Conservation (phyloP, 768 basidiomycete species). For the Chalciporus piperatus region DNA sequence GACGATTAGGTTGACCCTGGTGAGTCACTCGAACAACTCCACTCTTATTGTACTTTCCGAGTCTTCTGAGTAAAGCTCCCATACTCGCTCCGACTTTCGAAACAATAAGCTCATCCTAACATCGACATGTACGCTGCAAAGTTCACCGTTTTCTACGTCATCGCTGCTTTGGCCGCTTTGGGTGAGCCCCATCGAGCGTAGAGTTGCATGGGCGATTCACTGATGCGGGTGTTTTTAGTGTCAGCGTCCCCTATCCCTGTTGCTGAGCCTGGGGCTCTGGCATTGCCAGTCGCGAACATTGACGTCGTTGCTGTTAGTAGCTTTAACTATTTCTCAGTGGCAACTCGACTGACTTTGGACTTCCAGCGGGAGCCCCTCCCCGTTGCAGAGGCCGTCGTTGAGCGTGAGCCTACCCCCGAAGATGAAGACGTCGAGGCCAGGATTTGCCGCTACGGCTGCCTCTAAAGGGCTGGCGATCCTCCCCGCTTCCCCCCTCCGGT, state of each 20-base stretch:
- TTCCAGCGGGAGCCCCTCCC: conserved; percentile 12
- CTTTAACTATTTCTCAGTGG: not conserved
- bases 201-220: not conserved
- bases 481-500: not conserved
- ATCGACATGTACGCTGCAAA: conserved; percentile 26
- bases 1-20: not conserved
- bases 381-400: not conserved
- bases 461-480: not conserved
- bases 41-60: conserved; percentile 35
- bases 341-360: not conserved
- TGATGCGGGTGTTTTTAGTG: conserved; percentile 14
- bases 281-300: not conserved
- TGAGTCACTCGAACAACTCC: conserved; percentile 18
- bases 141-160: conserved; percentile 28
- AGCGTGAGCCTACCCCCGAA: conserved; percentile 12
- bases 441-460: conserved; percentile 14
- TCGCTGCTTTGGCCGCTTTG: conserved; percentile 24
- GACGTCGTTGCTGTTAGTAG: conserved; percentile 5
- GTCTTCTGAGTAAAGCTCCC: conserved; percentile 2
- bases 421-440: conserved; percentile 17
- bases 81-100: too few relatives aligned
- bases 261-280: conserved; percentile 8
- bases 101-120: conserved; percentile 24
- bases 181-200: conserved; percentile 14
- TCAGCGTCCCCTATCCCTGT: conserved; percentile 27